Base-by-base conservation (phyloP, 164 flowering plant genomes). In the Paratinospora sagittata region DNA sequence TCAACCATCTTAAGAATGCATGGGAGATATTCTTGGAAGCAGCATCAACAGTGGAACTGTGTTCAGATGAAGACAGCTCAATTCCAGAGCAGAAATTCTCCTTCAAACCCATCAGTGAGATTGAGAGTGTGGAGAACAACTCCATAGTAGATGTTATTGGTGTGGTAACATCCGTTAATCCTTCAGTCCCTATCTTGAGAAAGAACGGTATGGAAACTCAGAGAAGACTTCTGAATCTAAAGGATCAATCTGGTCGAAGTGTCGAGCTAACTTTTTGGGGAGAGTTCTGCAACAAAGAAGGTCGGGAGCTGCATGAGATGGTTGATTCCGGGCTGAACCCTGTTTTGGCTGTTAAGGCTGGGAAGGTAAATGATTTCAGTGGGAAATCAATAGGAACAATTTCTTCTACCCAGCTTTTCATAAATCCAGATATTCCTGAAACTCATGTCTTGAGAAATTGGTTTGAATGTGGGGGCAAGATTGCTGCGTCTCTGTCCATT, bases 161-260 rank as follows among this genome's bases (percentile, higher is more conserved):
- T 52, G 68, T 96, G 70, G 97, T 96, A 19, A 82, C 77, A 72
- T 78, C 88, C 67, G 89, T 89, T 30, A 90, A 86, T 72, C 98
- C 98, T 65, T 90, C 93, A 19, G 86, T 89, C 37, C 89, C 97
- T 57, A 88, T 96, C 67, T 45, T 90, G 84, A 87, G 97, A 71
- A 96, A 93, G 82, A 96, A 96, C 78, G 98, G 98, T 14, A 88
- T 91, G 97, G 98, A 96, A 86, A 91, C 99, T 71, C 98, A 85
- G 81, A 87, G 91, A 81, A 86, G 98, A 80, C 76, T 82, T 69
- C 65, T 91, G 73, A 88, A 86, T 77, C 73, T 96, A 62, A 91
- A 88, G 84, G 99, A 93, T 79, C 79, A 72, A 63, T 88, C 99
- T 43, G 89, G 87, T 11, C 74, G 83, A 77, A 90, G 82, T 66